A percentile compares a stretch with the other conserved stretches of the same genome.
Evolutionary conservation across 2,329 filamentous ascomycete species (phyloP).

Genomic region (Fusarium nurragi): DNA sequence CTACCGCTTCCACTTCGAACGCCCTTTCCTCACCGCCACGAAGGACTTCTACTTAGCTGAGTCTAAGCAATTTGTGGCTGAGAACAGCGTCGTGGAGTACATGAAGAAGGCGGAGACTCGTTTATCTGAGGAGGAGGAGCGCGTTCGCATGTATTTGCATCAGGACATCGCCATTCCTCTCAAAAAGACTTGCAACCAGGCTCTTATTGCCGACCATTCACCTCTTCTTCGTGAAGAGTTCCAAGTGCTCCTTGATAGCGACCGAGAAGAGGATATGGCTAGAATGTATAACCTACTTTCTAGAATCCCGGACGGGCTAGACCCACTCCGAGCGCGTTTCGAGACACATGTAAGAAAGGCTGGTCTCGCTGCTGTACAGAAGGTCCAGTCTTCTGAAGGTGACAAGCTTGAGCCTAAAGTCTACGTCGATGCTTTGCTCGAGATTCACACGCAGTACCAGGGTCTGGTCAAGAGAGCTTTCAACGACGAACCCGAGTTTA

Average conservation of each 20-base stretch:
- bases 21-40: slow-evolving; percentile 88
- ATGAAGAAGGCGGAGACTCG: slow-evolving; percentile 99
- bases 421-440: slow-evolving; percentile 93
- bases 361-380: slow-evolving; percentile 86
- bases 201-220: slow-evolving; percentile 89
- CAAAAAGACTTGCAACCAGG: slow-evolving; percentile 87
- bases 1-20: slow-evolving; percentile 91
- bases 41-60: slow-evolving; percentile 88
- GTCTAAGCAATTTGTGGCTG: slow-evolving; percentile 91
- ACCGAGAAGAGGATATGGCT: slow-evolving; percentile 93
- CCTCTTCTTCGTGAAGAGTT: slow-evolving; percentile 92
- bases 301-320: slow-evolving; percentile 88
- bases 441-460: slow-evolving; percentile 94
- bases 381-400: slow-evolving; percentile 84
- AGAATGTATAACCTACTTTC: slow-evolving; percentile 95
- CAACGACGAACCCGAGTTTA: slow-evolving; percentile 95
- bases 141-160: slow-evolving; percentile 90
- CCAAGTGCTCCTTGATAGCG: slow-evolving; percentile 90
- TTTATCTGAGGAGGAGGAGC: slow-evolving; percentile 91
- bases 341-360: slow-evolving; percentile 93
- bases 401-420: slow-evolving; percentile 95
- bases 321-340: slow-evolving; percentile 86
- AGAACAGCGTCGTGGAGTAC: slow-evolving; percentile 98
- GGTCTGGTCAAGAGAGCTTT: slow-evolving; percentile 92
- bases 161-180: slow-evolving; percentile 85